A percentile compares a stretch with the other conserved stretches of the same genome.
Conservation (phyloP, 2,329 filamentous ascomycete species). For the Paraphoma sp. region DNA sequence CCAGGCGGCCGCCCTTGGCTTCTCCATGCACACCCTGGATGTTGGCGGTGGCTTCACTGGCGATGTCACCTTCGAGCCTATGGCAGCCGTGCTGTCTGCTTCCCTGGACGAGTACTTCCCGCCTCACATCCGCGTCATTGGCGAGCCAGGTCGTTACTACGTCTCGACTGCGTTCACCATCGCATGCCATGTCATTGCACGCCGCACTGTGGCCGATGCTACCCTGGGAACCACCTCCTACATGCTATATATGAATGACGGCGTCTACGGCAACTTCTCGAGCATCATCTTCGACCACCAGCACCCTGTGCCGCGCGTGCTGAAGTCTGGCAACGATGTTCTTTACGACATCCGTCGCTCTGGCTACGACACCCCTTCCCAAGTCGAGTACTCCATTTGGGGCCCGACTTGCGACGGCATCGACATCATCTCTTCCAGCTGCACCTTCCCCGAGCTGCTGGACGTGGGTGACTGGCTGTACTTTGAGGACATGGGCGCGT, state of each 20-base stretch:
- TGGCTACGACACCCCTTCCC: conserved; percentile 55
- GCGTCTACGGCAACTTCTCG: conserved; percentile 97
- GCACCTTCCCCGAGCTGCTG: conserved; percentile 76
- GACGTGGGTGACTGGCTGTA: conserved; percentile 98
- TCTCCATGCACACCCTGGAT: conserved; percentile 84
- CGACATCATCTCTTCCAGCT: conserved; percentile 87
- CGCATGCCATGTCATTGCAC: conserved; percentile 94
- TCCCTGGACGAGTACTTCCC: conserved; percentile 91
- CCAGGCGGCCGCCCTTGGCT: conserved; percentile 78
- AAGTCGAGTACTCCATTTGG: conserved; percentile 92
- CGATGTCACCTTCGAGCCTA: conserved; percentile 90
- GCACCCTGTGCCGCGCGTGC: conserved; percentile 82
- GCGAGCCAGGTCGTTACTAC: conserved; percentile 96
- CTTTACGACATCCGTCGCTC: conserved; percentile 57
- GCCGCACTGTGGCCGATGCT: conserved; percentile 82
- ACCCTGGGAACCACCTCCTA: conserved; percentile 72
- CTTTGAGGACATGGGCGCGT: conserved; percentile 98
- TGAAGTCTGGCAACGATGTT: conserved; percentile 67
- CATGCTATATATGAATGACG: conserved; percentile 98
- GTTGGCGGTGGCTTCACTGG: conserved; percentile 92
- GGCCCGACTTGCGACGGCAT: conserved; percentile 98
- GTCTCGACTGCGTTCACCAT: conserved; percentile 92
- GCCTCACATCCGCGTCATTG: conserved; percentile 82
- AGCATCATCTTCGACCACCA: conserved; percentile 99
- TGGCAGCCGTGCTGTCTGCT: conserved; percentile 79